phyloP scores from a whole-genome alignment of 495 filamentous ascomycete genomes.

The Rostrohypoxylon terebratum region DNA sequence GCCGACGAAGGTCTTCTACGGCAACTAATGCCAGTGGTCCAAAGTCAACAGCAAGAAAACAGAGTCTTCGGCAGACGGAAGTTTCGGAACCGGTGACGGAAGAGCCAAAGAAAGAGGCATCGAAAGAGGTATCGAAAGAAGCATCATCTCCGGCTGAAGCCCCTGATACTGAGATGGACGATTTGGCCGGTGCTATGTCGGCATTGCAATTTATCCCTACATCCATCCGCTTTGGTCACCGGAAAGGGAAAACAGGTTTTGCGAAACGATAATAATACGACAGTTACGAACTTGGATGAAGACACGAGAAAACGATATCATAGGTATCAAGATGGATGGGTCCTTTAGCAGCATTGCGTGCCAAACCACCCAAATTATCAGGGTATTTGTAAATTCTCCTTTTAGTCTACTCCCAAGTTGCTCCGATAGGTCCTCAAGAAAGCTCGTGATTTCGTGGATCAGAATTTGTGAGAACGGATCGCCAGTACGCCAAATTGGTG shows the following conservation, averaged over 20 bases:
- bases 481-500: conserved; percentile 29
- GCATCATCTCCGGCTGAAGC: conserved; percentile 20
- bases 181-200: conserved; percentile 83
- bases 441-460: conserved; percentile 23
- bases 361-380: conserved; percentile 4
- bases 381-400: conserved; percentile 25
- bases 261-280: conserved; percentile 51
- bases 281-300: conserved; percentile 14
- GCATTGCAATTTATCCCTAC: conserved; percentile 83
- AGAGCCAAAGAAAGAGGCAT: conserved; percentile 11
- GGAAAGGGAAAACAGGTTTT: conserved; percentile 64
- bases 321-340: conserved; percentile 19
- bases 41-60: conserved; percentile 43
- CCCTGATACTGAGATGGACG: conserved; percentile 73
- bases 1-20: conserved; percentile 62
- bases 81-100: conserved; percentile 20
- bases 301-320: conserved; percentile 29
- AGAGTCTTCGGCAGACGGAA: conserved; percentile 42
- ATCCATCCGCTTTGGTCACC: conserved; percentile 77
- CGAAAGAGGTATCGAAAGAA: conserved; percentile 13
- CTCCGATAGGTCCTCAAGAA: conserved; percentile 13
- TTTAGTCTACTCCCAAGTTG: conserved; percentile 29
- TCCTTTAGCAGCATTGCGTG: conserved; percentile 15
- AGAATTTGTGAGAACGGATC: conserved; percentile 19
- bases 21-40: conserved; percentile 44